Evolutionary conservation across 352 stramenopile species (phyloP), one percentile per base, ranked within the genome.

Genomic region (Bremia lactucae): DNA sequence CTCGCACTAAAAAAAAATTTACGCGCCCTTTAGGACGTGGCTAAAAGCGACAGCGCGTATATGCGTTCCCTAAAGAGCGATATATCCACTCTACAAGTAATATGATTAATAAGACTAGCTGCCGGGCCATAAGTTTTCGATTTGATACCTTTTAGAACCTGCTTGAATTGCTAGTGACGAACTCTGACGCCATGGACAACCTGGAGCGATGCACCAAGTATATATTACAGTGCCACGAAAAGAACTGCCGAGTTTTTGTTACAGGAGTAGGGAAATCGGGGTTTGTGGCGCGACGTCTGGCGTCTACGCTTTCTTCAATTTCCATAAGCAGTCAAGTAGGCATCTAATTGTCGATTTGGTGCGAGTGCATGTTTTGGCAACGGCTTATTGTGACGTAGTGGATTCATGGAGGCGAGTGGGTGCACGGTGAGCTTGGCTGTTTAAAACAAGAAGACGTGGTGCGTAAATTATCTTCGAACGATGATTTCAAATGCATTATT

Each of bases 191-290:
- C 1, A 41, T 49, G 4, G 20, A 49, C 6, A 52, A 39, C 3
- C 77, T 87, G 8, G 41, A 63, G 2, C 39, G 37, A 4, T 62
- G 52, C 7, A 40, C 78, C 6, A 37, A 42, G 37, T 46, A 49
- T 2, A 26, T 91, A 3, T 31, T 68, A 38, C 43, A 63, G n/a
- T 85, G 73, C 16, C 59, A 68, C 4, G 47, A 68, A 14, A 52
- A 80, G 16, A 46, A 65, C 26, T 47, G 59, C 11, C 55, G 62
- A 10, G 52, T 91, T 15, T 87, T 73, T 45, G 59, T 81, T 18
- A 87, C 73, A 4, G 79, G 79, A 13, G 83, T 91, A 13, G 79
- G 79, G 51, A 91, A 91, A 51, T 91, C 79, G 2, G 75, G 69
- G 14, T 74, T 84, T 14, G 75, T 91, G 1, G 79, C 75, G 16